phyloP scores from a whole-genome alignment of 2,329 filamentous ascomycete genomes.

The Microthyrium microscopicum region DNA sequence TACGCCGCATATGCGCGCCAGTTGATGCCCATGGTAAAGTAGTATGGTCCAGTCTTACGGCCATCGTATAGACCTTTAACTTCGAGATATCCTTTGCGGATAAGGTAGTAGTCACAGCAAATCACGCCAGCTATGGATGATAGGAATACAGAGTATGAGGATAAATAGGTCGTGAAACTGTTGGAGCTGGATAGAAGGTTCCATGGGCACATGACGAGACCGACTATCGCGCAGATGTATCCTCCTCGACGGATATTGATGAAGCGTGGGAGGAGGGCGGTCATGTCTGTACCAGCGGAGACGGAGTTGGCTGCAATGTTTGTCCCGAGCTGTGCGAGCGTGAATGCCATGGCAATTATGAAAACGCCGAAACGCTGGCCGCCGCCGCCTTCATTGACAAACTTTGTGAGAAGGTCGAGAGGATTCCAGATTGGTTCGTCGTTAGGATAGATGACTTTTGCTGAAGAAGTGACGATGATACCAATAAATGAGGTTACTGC shows the following conservation, averaged over 20 bases:
- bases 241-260: slow-evolving; percentile 75
- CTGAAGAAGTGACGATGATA: slow-evolving; percentile 33
- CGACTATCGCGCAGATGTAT: slow-evolving; percentile 66
- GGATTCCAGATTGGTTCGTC: slow-evolving; percentile 27
- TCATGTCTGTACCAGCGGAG: slow-evolving; percentile 69
- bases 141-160: slow-evolving; percentile 85
- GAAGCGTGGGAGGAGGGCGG: slow-evolving; percentile 61
- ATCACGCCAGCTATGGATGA: slow-evolving; percentile 89
- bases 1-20: slow-evolving; percentile 78
- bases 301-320: slow-evolving; percentile 81
- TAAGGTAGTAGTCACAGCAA: slow-evolving; percentile 71
- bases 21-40: slow-evolving; percentile 54
- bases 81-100: slow-evolving; percentile 67
- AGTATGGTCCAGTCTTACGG: slow-evolving; percentile 52
- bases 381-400: slow-evolving; percentile 24
- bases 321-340: slow-evolving; percentile 67
- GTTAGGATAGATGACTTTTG: slow-evolving; percentile 27
- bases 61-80: slow-evolving; percentile 65
- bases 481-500: slow-evolving; percentile 63
- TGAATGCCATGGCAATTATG: slow-evolving; percentile 32
- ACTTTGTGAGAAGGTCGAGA: slow-evolving; percentile 23
- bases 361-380: slow-evolving; percentile 32
- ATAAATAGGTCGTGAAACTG: slow-evolving; percentile 82
- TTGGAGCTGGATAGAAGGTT: slow-evolving; percentile 59
- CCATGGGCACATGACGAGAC: slow-evolving; percentile 76